Evolutionary conservation across 176 grass and related monocot species (phyloP).

Genomic region (Cenchrus americanus): DNA sequence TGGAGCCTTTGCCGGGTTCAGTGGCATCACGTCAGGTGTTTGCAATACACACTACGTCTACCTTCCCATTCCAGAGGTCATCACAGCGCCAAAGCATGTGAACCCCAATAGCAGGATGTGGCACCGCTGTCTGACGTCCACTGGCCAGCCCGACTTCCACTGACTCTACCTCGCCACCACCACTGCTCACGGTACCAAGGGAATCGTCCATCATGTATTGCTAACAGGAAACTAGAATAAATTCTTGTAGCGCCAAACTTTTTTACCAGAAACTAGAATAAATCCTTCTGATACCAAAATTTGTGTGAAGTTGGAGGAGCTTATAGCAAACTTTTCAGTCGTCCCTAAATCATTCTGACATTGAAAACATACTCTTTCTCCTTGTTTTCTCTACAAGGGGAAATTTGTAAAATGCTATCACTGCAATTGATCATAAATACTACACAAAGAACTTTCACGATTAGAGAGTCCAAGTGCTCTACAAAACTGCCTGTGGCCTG

Average conservation of each 20-base stretch:
- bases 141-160: constrained; percentile 85
- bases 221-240: constrained; percentile 31
- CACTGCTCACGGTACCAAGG: not conserved
- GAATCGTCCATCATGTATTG: constrained; percentile 24
- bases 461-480: not conserved
- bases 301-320: not conserved
- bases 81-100: constrained; percentile 59
- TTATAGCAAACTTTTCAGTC: not conserved
- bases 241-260: constrained; percentile 22
- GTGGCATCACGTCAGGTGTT: constrained; percentile 87
- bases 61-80: constrained; percentile 90
- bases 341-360: not conserved
- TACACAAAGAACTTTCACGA: not conserved
- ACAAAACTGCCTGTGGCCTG: not conserved
- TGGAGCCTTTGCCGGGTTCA: constrained; percentile 96
- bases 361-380: not conserved
- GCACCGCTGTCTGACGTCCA: constrained; percentile 91
- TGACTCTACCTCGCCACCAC: constrained; percentile 33
- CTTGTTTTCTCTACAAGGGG: not conserved
- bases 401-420: not conserved
- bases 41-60: constrained; percentile 82
- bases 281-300: constrained; percentile 17
- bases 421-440: not conserved
- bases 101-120: constrained; percentile 98
- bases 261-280: constrained; percentile 26